Conservation (phyloP, 768 basidiomycete genomes). For the Favolaschia claudopus region DNA sequence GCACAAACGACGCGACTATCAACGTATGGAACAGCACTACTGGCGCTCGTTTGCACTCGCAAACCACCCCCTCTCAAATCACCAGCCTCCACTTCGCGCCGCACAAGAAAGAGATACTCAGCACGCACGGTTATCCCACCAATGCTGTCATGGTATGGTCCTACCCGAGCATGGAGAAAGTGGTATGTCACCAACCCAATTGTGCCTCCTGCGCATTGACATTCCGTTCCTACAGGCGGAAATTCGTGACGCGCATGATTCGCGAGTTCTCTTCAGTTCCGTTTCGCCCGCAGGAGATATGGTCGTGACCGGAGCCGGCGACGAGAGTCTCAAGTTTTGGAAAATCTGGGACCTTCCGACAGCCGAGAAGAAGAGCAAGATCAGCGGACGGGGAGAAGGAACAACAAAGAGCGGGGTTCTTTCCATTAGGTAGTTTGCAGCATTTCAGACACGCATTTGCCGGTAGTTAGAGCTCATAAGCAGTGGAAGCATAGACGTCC, state of each 20-base stretch:
- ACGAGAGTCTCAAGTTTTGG: slow-evolving; percentile 99
- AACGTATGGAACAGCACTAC: slow-evolving; percentile 94
- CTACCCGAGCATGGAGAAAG: slow-evolving; percentile 85
- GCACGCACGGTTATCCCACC: slow-evolving; percentile 94
- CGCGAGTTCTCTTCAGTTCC: slow-evolving; percentile 85
- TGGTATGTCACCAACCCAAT: slow-evolving; percentile 35
- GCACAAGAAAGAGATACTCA: slow-evolving; percentile 88
- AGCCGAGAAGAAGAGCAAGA: slow-evolving; percentile 60
- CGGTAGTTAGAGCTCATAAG: no score
- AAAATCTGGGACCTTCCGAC: slow-evolving; percentile 75
- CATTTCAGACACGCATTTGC: no score
- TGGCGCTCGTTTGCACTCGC: slow-evolving; percentile 87
- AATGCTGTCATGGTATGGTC: slow-evolving; percentile 83
- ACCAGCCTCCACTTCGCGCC: slow-evolving; percentile 90
- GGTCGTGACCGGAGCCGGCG: slow-evolving; percentile 90
- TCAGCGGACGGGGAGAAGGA: slow-evolving; percentile 43
- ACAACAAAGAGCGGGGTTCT: slow-evolving; percentile 58
- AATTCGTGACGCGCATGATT: slow-evolving; percentile 93
- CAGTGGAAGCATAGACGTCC: no score
- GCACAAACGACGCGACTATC: slow-evolving; percentile 91
- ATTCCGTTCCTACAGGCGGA: slow-evolving; percentile 47
- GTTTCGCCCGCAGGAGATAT: slow-evolving; percentile 90
- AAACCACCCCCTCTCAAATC: slow-evolving; percentile 89
- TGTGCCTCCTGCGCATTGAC: background rate
- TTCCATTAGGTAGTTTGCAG: slow-evolving; percentile 45